A percentile compares a stretch with the other conserved stretches of the same genome.
Conservation (phyloP, 139 green algal genomes). For the Coelastrella sp. region DNA sequence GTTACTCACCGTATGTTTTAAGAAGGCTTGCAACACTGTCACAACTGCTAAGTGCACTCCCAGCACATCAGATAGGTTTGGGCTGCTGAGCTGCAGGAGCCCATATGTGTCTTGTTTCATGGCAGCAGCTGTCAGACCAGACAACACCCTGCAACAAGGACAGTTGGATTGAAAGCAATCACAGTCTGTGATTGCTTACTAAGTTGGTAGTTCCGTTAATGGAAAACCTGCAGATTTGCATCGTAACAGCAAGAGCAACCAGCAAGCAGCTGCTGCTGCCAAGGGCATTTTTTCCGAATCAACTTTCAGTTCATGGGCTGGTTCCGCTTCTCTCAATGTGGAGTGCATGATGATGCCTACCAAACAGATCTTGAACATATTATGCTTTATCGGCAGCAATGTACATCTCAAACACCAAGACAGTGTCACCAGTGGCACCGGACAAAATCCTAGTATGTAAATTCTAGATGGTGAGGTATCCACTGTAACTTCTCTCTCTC, state of each 20-base stretch:
- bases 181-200: not conserved
- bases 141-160: not conserved
- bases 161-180: not conserved
- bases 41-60: constrained; percentile 34
- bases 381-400: no score
- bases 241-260: not conserved
- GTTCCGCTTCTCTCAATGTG: no score
- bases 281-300: not conserved
- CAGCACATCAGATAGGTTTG: constrained; percentile 22
- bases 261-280: not conserved
- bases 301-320: no score
- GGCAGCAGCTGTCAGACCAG: constrained; percentile 28
- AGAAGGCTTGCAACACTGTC: constrained; percentile 22
- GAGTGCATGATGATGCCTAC: no score
- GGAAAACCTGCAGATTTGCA: not conserved
- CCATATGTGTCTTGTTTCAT: constrained; percentile 30
- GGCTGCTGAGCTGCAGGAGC: constrained; percentile 37
- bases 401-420: no score
- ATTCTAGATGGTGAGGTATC: no score
- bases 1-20: constrained; percentile 36
- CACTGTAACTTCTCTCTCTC: no score
- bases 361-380: no score
- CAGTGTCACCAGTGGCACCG: no score
- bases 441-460: no score
- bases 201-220: no score